Percentiles rank a stretch among this genome's conserved stretches.
Conservation (phyloP, 805 yeast genomes). For the Kazachstania africana region DNA sequence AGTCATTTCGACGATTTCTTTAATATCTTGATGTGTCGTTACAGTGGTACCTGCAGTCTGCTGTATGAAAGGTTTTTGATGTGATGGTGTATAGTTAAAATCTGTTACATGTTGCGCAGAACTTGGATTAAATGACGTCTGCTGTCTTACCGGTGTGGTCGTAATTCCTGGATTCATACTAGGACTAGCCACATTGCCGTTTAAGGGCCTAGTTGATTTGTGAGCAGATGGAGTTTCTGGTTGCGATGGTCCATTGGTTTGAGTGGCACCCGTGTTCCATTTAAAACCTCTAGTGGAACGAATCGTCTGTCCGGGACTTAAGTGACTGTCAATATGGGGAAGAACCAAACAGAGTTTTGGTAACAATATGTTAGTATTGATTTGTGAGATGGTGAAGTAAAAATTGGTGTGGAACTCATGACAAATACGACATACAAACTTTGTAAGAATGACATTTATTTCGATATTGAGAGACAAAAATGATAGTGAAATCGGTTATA, state of each 20-base stretch:
- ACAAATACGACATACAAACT: conserved; percentile 15
- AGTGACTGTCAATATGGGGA: too few relatives aligned
- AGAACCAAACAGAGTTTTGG: too few relatives aligned
- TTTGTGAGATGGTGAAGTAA: too few relatives aligned
- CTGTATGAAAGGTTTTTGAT: conserved; percentile 25
- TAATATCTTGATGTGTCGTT: conserved; percentile 57
- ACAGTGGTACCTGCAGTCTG: conserved; percentile 28
- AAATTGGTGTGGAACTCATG: not conserved
- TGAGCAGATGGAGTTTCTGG: conserved; percentile 1
- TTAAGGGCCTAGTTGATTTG: not conserved
- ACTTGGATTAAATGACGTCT: not conserved
- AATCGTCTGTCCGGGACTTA: conserved; percentile 37
- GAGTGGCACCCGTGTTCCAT: conserved; percentile 19
- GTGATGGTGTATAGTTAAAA: conserved; percentile 28
- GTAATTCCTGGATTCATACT: not conserved
- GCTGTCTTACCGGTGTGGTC: conserved; percentile 7
- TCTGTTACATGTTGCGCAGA: conserved; percentile 14
- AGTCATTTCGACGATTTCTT: conserved; percentile 88
- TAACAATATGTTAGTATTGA: too few relatives aligned
- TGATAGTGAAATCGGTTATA: too few relatives aligned
- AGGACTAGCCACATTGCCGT: not conserved
- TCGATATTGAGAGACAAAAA: too few relatives aligned
- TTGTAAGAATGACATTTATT: conserved; percentile 23
- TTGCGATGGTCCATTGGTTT: conserved; percentile 4
- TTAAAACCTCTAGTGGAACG: conserved; percentile 36